Evolutionary conservation across 2,329 filamentous ascomycete species (phyloP).

Genomic region (Aureobasidium sp.): DNA sequence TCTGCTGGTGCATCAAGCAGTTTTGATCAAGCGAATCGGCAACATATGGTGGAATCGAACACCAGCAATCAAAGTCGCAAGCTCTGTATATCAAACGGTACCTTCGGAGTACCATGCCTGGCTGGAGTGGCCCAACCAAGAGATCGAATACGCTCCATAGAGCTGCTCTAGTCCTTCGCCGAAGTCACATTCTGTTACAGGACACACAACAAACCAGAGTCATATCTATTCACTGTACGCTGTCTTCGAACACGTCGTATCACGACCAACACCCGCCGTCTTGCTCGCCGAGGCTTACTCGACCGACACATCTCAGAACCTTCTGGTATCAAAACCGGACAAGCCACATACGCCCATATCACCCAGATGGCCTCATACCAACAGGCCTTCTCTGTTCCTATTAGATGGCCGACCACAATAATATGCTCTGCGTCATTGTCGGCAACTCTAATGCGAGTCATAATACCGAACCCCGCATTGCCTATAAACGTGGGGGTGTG

Average conservation of each 20-base stretch:
- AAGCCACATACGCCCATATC: background rate
- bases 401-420: background rate
- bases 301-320: background rate
- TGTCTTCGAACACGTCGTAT: background rate
- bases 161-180: background rate
- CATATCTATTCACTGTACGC: background rate
- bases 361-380: background rate
- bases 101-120: slow-evolving; percentile 5
- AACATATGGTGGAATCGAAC: slow-evolving; percentile 8
- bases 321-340: no score
- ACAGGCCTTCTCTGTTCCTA: background rate
- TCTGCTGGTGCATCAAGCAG: background rate
- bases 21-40: background rate
- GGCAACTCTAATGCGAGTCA: background rate
- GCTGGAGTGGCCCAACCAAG: slow-evolving; percentile 8
- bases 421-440: background rate
- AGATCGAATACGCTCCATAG: slow-evolving; percentile 1
- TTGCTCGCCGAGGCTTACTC: background rate
- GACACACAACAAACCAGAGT: background rate
- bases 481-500: background rate
- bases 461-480: background rate
- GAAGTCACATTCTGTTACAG: background rate
- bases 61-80: slow-evolving; percentile 5
- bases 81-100: background rate
- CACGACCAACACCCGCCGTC: background rate